Conservation (phyloP, 1,284 basidiomycete species). For the Ustilago shanxiensis region DNA sequence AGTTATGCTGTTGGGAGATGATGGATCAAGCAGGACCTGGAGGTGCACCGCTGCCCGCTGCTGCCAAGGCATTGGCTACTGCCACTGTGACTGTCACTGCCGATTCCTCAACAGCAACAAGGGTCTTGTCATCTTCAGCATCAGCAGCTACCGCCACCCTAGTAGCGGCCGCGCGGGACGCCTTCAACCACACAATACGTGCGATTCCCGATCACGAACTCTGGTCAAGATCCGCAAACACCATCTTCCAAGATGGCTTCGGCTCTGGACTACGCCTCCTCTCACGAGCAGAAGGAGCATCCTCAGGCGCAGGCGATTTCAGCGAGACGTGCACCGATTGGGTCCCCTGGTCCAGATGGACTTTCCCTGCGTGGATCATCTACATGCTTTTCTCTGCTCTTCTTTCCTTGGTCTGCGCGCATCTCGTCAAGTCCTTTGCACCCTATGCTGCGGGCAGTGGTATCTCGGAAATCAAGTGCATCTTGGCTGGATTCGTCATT, state of each 20-base stretch:
- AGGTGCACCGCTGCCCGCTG: slow-evolving; percentile 51
- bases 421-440: slow-evolving; percentile 87
- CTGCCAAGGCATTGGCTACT: slow-evolving; percentile 41
- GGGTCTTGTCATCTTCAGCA: slow-evolving; percentile 4
- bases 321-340: slow-evolving; percentile 88
- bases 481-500: slow-evolving; percentile 96
- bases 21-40: slow-evolving; percentile 65
- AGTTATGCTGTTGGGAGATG: slow-evolving; percentile 95
- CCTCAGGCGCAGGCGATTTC: slow-evolving; percentile 24
- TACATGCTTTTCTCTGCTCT: slow-evolving; percentile 85
- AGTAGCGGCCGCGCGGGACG: neutral
- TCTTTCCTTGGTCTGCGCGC: slow-evolving; percentile 74
- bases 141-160: slow-evolving; percentile 15
- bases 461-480: slow-evolving; percentile 99
- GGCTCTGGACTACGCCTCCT: slow-evolving; percentile 31
- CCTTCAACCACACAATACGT: slow-evolving; percentile 36
- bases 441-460: slow-evolving; percentile 97
- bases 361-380: slow-evolving; percentile 81
- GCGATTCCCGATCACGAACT: slow-evolving; percentile 22
- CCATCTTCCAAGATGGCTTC: slow-evolving; percentile 75
- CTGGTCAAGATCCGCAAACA: slow-evolving; percentile 30
- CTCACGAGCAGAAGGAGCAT: slow-evolving; percentile 26
- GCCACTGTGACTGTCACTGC: slow-evolving; percentile 46
- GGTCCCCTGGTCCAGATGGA: slow-evolving; percentile 89
- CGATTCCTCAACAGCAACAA: slow-evolving; percentile 1